phyloP scores from a whole-genome alignment of 108 stramenopile genomes.

The Cyclostephanos tholiformis region DNA sequence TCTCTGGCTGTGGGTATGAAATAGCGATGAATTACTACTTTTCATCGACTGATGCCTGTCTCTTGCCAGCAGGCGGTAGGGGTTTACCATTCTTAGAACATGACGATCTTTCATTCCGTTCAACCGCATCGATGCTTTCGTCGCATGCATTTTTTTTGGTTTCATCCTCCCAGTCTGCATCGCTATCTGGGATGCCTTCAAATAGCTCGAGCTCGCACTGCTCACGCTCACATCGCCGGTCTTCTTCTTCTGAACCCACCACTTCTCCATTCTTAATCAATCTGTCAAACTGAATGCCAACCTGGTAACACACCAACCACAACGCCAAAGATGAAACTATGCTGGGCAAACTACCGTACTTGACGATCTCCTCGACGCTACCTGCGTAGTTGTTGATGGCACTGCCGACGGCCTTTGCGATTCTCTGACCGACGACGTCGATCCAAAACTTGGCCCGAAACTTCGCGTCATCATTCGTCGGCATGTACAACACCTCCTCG shows the following conservation, averaged over 20 bases:
- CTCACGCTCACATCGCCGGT: too few species aligned
- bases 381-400: constrained; percentile 77
- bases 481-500: constrained; percentile 91
- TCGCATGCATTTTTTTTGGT: too few species aligned
- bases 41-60: too few species aligned
- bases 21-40: too few species aligned
- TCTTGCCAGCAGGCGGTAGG: too few species aligned
- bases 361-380: constrained; percentile 70
- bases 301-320: constrained; percentile 73
- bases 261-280: constrained; percentile 60
- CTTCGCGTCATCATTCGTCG: constrained; percentile 86
- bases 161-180: too few species aligned
- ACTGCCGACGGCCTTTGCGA: constrained; percentile 84
- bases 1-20: too few species aligned
- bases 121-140: too few species aligned
- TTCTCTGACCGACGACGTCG: constrained; percentile 86
- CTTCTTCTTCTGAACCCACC: constrained; percentile 49
- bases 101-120: too few species aligned
- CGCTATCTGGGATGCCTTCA: too few species aligned
- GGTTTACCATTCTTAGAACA: too few species aligned
- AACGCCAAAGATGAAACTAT: constrained; percentile 66
- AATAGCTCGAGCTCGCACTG: too few species aligned
- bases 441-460: constrained; percentile 90
- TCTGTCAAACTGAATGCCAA: constrained; percentile 73
- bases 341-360: constrained; percentile 73